Evolutionary conservation across 2,329 filamentous ascomycete species (phyloP).

Genomic region (Aschersonia sp.): DNA sequence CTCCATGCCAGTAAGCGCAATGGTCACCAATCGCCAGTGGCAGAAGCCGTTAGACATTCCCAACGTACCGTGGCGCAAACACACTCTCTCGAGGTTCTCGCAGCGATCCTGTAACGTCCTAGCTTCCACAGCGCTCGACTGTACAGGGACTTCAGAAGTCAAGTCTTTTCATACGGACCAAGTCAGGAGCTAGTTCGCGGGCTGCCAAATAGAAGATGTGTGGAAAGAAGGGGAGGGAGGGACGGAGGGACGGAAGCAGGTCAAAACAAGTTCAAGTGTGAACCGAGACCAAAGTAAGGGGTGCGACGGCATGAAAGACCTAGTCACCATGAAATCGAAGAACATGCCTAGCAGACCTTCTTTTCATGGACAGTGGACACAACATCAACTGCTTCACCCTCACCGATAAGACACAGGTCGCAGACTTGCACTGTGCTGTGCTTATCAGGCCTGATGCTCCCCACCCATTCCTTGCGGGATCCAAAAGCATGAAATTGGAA

Average conservation of each 20-base stretch:
- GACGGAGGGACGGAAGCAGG: neutral
- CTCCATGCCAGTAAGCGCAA: neutral
- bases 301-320: no score
- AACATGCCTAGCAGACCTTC: no score
- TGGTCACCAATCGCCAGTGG: neutral
- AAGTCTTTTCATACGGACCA: slow-evolving; percentile 9
- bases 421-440: no score
- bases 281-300: no score
- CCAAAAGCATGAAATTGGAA: no score
- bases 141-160: slow-evolving; percentile 21
- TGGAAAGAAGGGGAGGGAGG: neutral
- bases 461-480: no score
- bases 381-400: no score
- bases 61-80: slow-evolving; percentile 22
- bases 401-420: no score
- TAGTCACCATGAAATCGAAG: no score
- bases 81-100: slow-evolving; percentile 40
- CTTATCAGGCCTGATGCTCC: no score
- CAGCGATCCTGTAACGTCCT: slow-evolving; percentile 42
- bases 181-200: neutral
- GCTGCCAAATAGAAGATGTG: neutral
- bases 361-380: no score
- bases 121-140: slow-evolving; percentile 43
- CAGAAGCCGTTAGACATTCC: neutral
- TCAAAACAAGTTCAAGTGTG: neutral